Evolutionary conservation across 2,329 filamentous ascomycete genomes (phyloP).

Genomic region (Curvularia verruculosa): DNA sequence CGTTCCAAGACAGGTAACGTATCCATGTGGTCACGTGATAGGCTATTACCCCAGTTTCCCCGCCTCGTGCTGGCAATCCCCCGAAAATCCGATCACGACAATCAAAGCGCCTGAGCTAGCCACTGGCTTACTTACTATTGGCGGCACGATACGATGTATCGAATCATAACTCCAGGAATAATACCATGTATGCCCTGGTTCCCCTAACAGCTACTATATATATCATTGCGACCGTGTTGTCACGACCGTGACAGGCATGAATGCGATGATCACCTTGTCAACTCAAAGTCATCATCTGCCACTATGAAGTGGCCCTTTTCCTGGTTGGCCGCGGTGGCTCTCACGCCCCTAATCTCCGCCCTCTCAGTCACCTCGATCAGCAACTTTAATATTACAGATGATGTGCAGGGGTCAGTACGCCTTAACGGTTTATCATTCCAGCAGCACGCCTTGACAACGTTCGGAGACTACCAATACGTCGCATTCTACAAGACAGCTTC

Average conservation of each 20-base stretch:
- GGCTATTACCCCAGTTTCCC: constrained; percentile 17
- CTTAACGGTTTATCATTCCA: constrained; percentile 60
- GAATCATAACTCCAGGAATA: background rate
- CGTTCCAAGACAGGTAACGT: background rate
- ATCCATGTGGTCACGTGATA: background rate
- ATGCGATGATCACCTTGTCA: background rate
- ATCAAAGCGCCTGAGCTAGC: background rate
- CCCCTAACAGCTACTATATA: background rate
- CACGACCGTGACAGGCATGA: background rate
- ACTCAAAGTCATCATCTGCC: background rate
- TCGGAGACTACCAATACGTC: constrained; percentile 58
- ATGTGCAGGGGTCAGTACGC: constrained; percentile 44
- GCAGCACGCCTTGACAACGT: constrained; percentile 56
- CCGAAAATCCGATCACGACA: constrained; percentile 24
- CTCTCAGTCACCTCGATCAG: constrained; percentile 37
- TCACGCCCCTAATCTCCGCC: constrained; percentile 23
- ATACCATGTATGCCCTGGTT: background rate
- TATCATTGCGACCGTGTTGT: background rate
- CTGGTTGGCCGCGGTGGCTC: constrained; percentile 14
- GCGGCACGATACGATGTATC: background rate
- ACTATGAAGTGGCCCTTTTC: constrained; percentile 26
- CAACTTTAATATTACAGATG: constrained; percentile 41
- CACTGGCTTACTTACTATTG: background rate
- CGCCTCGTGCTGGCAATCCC: constrained; percentile 19
- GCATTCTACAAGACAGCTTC: constrained; percentile 52